These are phyloP conservation scores for Kodamaea fungicola DNA, from an alignment of 1,139 yeast species.

Conservation along the genomic window DNA sequence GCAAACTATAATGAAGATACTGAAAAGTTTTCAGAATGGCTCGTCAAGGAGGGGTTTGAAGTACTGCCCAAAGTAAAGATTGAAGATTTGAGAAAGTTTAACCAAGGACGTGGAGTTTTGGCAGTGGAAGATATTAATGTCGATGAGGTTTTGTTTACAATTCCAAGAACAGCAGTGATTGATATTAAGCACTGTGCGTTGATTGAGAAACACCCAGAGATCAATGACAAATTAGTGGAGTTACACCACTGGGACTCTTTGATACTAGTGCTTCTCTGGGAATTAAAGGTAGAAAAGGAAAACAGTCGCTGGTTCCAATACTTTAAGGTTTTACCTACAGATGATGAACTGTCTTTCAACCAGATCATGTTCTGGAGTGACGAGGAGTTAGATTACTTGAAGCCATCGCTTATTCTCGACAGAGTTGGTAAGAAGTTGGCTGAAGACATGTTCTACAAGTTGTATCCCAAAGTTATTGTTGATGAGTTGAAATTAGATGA, in stretches of 20 bases:
- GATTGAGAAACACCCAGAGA: conserved; percentile 27
- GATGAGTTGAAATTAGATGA: conserved; percentile 22
- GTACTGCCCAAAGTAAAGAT: conserved; percentile 57
- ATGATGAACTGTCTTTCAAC: conserved; percentile 43
- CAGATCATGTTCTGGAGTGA: conserved; percentile 80
- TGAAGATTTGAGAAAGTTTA: conserved; percentile 51
- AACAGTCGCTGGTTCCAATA: conserved; percentile 66
- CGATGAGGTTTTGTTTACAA: conserved; percentile 62
- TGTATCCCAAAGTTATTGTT: conserved; percentile 22
- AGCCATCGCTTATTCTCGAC: conserved; percentile 67
- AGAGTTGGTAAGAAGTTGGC: conserved; percentile 75
- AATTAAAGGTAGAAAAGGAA: conserved; percentile 37
- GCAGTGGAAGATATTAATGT: conserved; percentile 57
- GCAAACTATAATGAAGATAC: conserved; percentile 25
- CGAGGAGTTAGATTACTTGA: conserved; percentile 45
- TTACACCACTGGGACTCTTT: conserved; percentile 76
- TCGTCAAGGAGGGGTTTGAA: conserved; percentile 38
- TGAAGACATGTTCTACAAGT: conserved; percentile 48
- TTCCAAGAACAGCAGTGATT: conserved; percentile 60
- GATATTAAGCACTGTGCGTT: conserved; percentile 58
- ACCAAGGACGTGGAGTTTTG: conserved; percentile 77
- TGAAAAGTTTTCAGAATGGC: conserved; percentile 50
- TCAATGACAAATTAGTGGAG: conserved; percentile 31
- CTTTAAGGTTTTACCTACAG: conserved; percentile 63
- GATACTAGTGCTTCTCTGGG: conserved; percentile 64